phyloP scores from a whole-genome alignment of 441 rosid species.

The Pelargonium fulgidum region DNA sequence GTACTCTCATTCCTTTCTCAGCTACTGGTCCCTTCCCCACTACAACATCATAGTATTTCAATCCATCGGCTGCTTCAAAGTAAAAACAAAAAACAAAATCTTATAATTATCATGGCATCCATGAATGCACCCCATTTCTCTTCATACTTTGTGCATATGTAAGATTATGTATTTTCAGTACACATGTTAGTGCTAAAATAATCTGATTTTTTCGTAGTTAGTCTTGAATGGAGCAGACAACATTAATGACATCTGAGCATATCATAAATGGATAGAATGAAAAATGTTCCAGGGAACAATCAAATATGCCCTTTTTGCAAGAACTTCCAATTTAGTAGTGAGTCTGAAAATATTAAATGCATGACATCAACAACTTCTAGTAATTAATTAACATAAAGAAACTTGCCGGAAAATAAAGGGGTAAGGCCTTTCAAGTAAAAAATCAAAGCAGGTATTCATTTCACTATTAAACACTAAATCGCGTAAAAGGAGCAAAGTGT shows the following conservation, averaged over 20 bases:
- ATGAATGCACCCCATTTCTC: background rate
- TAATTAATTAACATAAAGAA: background rate
- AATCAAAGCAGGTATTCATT: too few relatives aligned
- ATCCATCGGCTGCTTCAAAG: slow-evolving; percentile 58
- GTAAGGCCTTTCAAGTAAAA: too few relatives aligned
- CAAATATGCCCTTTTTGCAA: background rate
- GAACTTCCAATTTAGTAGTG: background rate
- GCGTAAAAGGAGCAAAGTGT: background rate
- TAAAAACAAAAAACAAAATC: background rate
- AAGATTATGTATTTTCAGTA: background rate
- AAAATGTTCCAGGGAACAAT: background rate
- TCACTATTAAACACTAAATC: background rate
- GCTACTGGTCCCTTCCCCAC: slow-evolving; percentile 82
- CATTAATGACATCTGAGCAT: background rate
- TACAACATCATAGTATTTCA: slow-evolving; percentile 72
- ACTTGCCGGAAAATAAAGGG: background rate
- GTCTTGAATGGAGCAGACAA: background rate
- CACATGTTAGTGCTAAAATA: background rate
- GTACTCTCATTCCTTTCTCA: slow-evolving; percentile 69
- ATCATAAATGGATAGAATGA: background rate
- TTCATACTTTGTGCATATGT: background rate
- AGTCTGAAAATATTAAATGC: background rate
- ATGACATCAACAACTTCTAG: background rate
- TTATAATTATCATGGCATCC: background rate
- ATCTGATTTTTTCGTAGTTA: background rate